A percentile compares a stretch with the other conserved stretches of the same genome.
These are phyloP conservation scores for Bipolaris zeicola DNA, from an alignment of 2,329 filamentous ascomycete species.

Conservation along the genomic window DNA sequence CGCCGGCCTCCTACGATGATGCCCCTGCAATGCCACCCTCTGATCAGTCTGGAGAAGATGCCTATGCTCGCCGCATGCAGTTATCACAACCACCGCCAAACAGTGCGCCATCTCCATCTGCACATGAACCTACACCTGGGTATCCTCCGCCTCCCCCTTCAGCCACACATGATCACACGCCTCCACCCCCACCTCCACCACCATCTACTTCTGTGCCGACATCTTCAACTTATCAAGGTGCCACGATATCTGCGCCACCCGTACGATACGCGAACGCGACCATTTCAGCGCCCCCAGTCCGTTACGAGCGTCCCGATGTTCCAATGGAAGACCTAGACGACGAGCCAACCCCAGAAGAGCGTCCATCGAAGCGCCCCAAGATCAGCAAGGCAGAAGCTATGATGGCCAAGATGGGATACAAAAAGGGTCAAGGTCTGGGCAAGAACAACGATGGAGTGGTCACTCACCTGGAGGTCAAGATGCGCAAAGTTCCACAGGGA, in stretches of 20 bases:
- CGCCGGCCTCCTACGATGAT: conserved; percentile 49
- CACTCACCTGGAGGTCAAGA: conserved; percentile 74
- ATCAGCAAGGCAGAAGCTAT: conserved; percentile 71
- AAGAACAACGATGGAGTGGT: conserved; percentile 82
- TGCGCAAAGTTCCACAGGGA: conserved; percentile 27
- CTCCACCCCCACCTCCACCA: conserved; percentile 25
- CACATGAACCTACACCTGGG: background rate
- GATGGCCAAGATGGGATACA: conserved; percentile 94
- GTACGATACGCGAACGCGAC: conserved; percentile 70
- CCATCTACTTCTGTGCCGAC: conserved; percentile 52
- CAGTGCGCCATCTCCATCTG: conserved; percentile 12
- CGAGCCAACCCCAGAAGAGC: conserved; percentile 42
- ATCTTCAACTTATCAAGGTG: conserved; percentile 45
- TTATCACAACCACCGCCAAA: conserved; percentile 20
- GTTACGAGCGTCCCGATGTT: conserved; percentile 59
- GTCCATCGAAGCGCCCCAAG: conserved; percentile 48
- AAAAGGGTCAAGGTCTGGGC: conserved; percentile 83
- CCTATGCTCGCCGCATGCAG: conserved; percentile 29
- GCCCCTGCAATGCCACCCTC: conserved; percentile 41
- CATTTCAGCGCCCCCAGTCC: conserved; percentile 81
- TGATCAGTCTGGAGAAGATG: conserved; percentile 35
- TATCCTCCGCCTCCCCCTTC: conserved; percentile 22
- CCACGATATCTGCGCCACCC: conserved; percentile 76
- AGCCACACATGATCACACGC: conserved; percentile 15
- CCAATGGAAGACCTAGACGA: conserved; percentile 18